Percentiles rank a stretch among this genome's conserved stretches.
Evolutionary conservation across 129 eudicot genomes (phyloP).

Genomic region (Saposhnikovia divaricata): DNA sequence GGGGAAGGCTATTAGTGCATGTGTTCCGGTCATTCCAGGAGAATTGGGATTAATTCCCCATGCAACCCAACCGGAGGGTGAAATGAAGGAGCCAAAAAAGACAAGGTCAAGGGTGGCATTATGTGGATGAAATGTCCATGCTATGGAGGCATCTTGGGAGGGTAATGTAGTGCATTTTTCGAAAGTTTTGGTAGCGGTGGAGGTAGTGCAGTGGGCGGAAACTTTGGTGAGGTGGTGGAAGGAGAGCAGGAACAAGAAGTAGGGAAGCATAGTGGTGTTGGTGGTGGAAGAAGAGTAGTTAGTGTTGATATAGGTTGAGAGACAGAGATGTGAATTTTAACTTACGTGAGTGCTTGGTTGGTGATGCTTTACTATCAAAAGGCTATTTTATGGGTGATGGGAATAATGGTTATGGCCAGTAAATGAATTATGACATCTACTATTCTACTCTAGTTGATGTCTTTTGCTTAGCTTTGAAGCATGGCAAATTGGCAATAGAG

Average conservation of each 20-base stretch:
- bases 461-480: conserved; percentile 50
- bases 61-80: conserved; percentile 98
- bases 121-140: conserved; percentile 79
- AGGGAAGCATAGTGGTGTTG: conserved; percentile 25
- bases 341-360: conserved; percentile 7
- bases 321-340: background rate
- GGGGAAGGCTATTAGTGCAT: conserved; percentile 82
- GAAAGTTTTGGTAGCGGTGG: conserved; percentile 46
- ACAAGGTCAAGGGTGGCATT: conserved; percentile 79
- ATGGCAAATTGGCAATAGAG: conserved; percentile 23
- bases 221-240: conserved; percentile 16
- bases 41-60: conserved; percentile 84
- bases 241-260: conserved; percentile 28
- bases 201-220: conserved; percentile 61
- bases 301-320: background rate
- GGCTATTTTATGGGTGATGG: conserved; percentile 8
- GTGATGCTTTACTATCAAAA: background rate
- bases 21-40: conserved; percentile 81
- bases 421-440: conserved; percentile 17
- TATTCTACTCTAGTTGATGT: background rate
- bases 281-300: conserved; percentile 1
- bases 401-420: conserved; percentile 14
- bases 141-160: conserved; percentile 80
- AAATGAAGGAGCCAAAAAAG: conserved; percentile 73
- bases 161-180: conserved; percentile 75